Evolutionary conservation across 1,284 basidiomycete species (phyloP).

Genomic region (Rhodotorula sp.): DNA sequence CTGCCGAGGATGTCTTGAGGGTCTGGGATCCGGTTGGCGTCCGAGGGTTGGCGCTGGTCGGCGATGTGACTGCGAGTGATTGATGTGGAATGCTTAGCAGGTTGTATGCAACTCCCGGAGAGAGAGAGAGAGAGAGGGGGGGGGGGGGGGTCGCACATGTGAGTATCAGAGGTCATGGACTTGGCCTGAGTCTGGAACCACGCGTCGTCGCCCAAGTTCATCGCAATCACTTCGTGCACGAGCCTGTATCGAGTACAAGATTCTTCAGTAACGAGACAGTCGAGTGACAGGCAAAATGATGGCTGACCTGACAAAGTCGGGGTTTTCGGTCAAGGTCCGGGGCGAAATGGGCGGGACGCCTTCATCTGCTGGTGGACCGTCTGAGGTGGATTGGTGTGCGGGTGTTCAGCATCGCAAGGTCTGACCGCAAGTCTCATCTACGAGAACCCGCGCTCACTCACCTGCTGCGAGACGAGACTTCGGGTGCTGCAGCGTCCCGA

Average conservation of each 20-base stretch:
- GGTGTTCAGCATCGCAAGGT: neutral
- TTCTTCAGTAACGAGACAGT: no score
- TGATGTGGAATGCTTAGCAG: no score
- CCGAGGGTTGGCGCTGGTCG: constrained; percentile 34
- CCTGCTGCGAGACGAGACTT: neutral
- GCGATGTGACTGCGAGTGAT: constrained; percentile 27
- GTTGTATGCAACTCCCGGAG: neutral
- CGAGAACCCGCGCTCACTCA: neutral
- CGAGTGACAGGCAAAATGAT: no score
- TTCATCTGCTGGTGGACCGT: neutral
- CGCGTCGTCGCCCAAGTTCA: constrained; percentile 9
- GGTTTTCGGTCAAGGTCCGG: constrained; percentile 33
- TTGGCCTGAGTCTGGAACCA: constrained; percentile 32
- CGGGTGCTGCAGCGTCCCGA: constrained; percentile 23
- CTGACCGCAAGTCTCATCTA: no score
- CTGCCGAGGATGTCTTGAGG: constrained; percentile 40
- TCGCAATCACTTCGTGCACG: constrained; percentile 31
- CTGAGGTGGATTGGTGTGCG: neutral
- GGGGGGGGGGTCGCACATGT: constrained; percentile 11
- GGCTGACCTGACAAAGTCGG: constrained; percentile 11
- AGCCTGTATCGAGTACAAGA: neutral
- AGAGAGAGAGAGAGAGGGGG: neutral
- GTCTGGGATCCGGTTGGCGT: constrained; percentile 33
- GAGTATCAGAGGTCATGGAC: constrained; percentile 19
- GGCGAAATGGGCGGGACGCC: constrained; percentile 26